A percentile compares a stretch with the other conserved stretches of the same genome.
Evolutionary conservation across 345 rosid species (phyloP).

Genomic region (Bruguiera sexangula): DNA sequence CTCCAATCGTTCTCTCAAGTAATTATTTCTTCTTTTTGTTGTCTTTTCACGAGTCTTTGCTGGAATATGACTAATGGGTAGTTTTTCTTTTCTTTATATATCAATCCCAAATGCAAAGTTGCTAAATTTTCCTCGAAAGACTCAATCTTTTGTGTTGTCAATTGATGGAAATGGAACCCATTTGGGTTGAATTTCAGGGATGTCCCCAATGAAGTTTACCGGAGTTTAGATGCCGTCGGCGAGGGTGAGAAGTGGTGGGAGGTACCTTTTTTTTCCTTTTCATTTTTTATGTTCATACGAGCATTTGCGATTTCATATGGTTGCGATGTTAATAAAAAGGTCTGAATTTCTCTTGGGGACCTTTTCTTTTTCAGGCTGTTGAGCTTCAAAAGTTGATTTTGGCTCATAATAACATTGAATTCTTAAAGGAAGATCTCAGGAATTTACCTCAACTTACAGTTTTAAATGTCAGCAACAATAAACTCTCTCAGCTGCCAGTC

Average conservation of each 20-base stretch:
- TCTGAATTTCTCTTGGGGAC: neutral
- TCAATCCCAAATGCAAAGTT: too few relatives aligned
- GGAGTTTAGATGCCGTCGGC: constrained; percentile 51
- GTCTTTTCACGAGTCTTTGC: too few relatives aligned
- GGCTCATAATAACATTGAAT: constrained; percentile 82
- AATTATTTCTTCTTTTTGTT: too few relatives aligned
- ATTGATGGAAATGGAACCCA: neutral
- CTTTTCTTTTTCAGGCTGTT: constrained; percentile 50
- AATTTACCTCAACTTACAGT: constrained; percentile 61
- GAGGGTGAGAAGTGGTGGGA: constrained; percentile 98
- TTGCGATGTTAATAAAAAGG: neutral
- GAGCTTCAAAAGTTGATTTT: constrained; percentile 86
- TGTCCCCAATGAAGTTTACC: constrained; percentile 75
- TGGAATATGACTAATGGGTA: too few relatives aligned
- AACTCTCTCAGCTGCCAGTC: constrained; percentile 63
- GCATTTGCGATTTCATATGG: too few relatives aligned
- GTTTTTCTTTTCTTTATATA: too few relatives aligned
- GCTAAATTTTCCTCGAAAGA: too few relatives aligned
- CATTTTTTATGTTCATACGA: neutral
- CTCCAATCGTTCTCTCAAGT: constrained; percentile 78
- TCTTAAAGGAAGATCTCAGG: constrained; percentile 69
- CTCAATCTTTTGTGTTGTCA: too few relatives aligned
- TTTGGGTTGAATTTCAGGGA: constrained; percentile 37
- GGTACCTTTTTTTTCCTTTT: constrained; percentile 36
- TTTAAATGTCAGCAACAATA: constrained; percentile 79